Base-by-base conservation (phyloP, 257 asterid genomes). In the Linaria vulgaris region DNA sequence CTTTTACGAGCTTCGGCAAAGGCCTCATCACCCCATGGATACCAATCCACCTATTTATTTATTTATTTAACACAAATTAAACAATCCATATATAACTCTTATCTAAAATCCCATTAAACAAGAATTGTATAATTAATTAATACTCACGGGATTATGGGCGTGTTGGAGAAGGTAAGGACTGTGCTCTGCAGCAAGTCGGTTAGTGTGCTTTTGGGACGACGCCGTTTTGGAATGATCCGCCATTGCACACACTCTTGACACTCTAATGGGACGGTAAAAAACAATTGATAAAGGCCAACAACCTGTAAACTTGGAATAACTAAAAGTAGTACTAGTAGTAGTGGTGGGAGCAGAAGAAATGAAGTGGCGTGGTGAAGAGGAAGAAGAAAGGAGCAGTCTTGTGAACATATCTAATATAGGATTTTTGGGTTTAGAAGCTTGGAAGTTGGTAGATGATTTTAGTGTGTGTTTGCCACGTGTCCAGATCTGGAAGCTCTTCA, bases 11-110 rank as follows among this genome's bases (percentile, higher is more conserved):
- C 99, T 81, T 83, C 96, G 5, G 83, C 64, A 75, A 92, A 89
- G 3, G 97, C 99, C 80, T 89, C 97, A 68, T 92, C 97, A 1
- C 88, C 91, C 99, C 96, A 89, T n/a, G 97, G 97, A 82, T 85
- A 89, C 96, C 99, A 92, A 66, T 92, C 82, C 64, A 92, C 96
- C 96, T 91, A 72, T 22, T 51, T 9, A 3, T 9, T n/a, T n/a
- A n/a, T n/a, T n/a, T n/a, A n/a, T n/a, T n/a, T n/a, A n/a, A n/a
- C n/a, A n/a, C n/a, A n/a, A n/a, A 56, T 13, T 41, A 56, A 63
- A 76, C 25, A 14, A 57, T 49, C 59, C n/a, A n/a, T n/a, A n/a
- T n/a, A n/a, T n/a, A 57, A 23, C 21, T 1, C 30, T 46, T 21
- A 38, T 3, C 5, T 47, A n/a, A 37, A 47, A 15, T 44, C 41